These are phyloP conservation scores for Aquilaria yunnanensis DNA, from an alignment of 345 rosid species.

Conservation along the genomic window DNA sequence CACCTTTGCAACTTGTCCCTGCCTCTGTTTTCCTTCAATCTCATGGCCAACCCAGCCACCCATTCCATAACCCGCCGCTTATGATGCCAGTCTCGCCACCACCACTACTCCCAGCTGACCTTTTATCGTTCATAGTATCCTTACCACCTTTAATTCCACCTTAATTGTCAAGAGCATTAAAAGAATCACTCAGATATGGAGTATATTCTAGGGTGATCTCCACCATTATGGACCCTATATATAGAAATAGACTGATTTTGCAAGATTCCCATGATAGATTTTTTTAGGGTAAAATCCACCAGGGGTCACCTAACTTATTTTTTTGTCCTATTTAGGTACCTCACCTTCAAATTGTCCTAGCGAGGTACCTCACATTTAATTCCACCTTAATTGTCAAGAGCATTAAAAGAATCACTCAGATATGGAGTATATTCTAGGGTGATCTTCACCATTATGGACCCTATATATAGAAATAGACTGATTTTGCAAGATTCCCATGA, in stretches of 20 bases:
- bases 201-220: conserved; percentile 95
- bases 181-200: conserved; percentile 80
- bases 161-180: conserved; percentile 70
- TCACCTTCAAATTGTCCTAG: too few species aligned
- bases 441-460: conserved; percentile 95
- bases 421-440: conserved; percentile 89
- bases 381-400: conserved; percentile 55
- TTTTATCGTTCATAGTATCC: conserved; percentile 29
- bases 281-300: conserved; percentile 3
- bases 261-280: conserved; percentile 91
- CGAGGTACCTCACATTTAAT: conserved; percentile 14
- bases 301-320: too few species aligned
- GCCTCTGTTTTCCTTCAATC: too few species aligned
- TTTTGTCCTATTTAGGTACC: too few species aligned
- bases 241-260: conserved; percentile 82
- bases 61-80: too few species aligned
- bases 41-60: too few species aligned
- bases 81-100: too few species aligned
- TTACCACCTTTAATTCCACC: conserved; percentile 49
- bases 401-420: conserved; percentile 87
- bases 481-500: conserved; percentile 88
- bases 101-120: too few species aligned
- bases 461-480: conserved; percentile 66
- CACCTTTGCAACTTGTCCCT: too few species aligned
- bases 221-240: conserved; percentile 83